phyloP scores from a whole-genome alignment of 192 early-diverging fungal genomes.

The Coemansia sp. region DNA sequence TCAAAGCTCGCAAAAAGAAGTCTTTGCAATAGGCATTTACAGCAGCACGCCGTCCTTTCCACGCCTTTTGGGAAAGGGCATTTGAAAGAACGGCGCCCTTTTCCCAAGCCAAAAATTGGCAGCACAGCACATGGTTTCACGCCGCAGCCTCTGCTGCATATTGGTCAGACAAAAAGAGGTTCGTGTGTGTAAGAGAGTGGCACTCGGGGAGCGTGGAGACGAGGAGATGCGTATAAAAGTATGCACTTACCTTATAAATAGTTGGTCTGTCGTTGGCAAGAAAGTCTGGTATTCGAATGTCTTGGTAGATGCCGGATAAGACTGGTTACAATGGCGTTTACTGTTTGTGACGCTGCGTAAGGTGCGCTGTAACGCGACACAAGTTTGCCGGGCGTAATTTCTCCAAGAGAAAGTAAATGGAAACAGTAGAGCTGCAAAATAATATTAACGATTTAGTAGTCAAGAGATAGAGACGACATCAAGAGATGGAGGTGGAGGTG shows the following conservation, averaged over 20 bases:
- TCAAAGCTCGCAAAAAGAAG: not conserved
- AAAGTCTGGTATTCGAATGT: not conserved
- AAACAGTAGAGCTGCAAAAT: not conserved
- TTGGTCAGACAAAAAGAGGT: not conserved
- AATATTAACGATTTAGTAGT: not conserved
- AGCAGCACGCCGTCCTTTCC: not conserved
- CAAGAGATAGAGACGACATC: not conserved
- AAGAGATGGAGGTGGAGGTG: not conserved
- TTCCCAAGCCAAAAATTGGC: not conserved
- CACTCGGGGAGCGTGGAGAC: not conserved
- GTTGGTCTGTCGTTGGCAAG: not conserved
- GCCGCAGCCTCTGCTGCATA: too few species aligned
- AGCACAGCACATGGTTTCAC: too few species aligned
- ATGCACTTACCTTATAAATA: not conserved
- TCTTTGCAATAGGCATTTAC: not conserved
- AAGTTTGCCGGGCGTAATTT: not conserved
- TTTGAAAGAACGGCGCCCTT: not conserved
- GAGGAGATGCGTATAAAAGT: not conserved
- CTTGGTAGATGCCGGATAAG: not conserved
- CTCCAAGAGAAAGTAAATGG: conserved; percentile 3
- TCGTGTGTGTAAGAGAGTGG: not conserved
- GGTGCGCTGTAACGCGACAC: not conserved
- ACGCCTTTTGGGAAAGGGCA: not conserved
- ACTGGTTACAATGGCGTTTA: not conserved
- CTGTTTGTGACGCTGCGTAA: not conserved